A percentile compares a stretch with the other conserved stretches of the same genome.
Conservation (phyloP, 1,284 basidiomycete genomes). For the Phellinidium pouzarii region DNA sequence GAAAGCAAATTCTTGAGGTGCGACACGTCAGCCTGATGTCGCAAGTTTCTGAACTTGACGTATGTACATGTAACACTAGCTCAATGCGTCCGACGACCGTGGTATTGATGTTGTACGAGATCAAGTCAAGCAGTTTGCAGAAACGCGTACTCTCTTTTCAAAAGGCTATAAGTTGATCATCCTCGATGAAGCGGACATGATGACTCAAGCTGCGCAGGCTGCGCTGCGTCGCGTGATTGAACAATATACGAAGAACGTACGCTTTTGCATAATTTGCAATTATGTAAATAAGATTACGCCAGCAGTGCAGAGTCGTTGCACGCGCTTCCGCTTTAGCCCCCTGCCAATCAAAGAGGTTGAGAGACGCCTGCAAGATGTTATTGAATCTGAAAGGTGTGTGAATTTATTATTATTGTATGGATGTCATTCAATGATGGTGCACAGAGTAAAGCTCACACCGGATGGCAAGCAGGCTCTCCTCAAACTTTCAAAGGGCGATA, state of each 20-base stretch:
- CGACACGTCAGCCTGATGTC: conserved; percentile 21
- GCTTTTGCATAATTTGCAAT: conserved; percentile 99
- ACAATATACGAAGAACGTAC: conserved; percentile 97
- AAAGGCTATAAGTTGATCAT: conserved; percentile 98
- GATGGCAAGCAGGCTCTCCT: conserved; percentile 88
- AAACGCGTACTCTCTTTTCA: conserved; percentile 86
- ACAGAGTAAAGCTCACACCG: conserved; percentile 78
- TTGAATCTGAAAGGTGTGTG: conserved; percentile 75
- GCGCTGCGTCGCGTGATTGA: conserved; percentile 96
- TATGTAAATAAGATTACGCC: conserved; percentile 99
- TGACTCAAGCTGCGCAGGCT: conserved; percentile 97
- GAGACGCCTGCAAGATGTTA: conserved; percentile 72
- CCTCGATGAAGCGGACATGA: conserved; percentile 99
- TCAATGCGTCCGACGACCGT: conserved; percentile 97
- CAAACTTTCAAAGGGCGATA: conserved; percentile 92
- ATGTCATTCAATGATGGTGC: not conserved
- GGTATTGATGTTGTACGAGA: conserved; percentile 98
- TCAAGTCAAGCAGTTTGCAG: conserved; percentile 98
- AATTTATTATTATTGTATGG: not conserved
- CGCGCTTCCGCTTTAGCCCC: conserved; percentile 96
- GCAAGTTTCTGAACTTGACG: not conserved
- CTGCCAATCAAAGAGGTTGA: conserved; percentile 84
- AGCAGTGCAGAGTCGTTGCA: conserved; percentile 97
- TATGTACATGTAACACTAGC: conserved; percentile 34
- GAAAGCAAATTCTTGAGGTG: conserved; percentile 92